Conservation (phyloP, 2,329 filamentous ascomycete species). For the Triangularia setosa region DNA sequence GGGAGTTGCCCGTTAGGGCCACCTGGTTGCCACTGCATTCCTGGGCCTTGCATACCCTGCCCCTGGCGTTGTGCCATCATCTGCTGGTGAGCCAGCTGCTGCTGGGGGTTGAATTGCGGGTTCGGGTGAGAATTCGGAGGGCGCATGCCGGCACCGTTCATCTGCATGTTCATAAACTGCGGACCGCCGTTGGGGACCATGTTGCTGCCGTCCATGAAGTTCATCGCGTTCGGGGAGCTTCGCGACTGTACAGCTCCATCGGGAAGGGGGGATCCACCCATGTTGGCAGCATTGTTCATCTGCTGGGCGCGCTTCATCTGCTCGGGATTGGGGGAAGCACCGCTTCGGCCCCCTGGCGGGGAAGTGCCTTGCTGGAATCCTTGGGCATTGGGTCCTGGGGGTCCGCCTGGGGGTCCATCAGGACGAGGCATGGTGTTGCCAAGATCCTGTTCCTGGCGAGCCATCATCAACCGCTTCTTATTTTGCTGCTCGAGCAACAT, state of each 20-base stretch:
- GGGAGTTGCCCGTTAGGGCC: slow-evolving; percentile 42
- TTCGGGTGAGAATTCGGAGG: slow-evolving; percentile 64
- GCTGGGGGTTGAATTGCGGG: slow-evolving; percentile 52
- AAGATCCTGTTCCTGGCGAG: slow-evolving; percentile 71
- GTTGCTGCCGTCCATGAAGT: slow-evolving; percentile 56
- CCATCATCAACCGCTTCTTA: slow-evolving; percentile 81
- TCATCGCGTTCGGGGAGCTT: slow-evolving; percentile 59
- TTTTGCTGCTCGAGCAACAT: slow-evolving; percentile 86
- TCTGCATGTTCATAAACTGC: slow-evolving; percentile 61
- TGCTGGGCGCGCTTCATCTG: slow-evolving; percentile 76
- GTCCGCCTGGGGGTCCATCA: slow-evolving; percentile 50
- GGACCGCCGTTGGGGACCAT: slow-evolving; percentile 56
- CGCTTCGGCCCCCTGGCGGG: slow-evolving; percentile 63
- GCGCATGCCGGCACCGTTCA: slow-evolving; percentile 59
- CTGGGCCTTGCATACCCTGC: slow-evolving; percentile 33
- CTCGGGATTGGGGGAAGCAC: slow-evolving; percentile 74
- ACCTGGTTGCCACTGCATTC: slow-evolving; percentile 44
- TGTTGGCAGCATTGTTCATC: slow-evolving; percentile 61
- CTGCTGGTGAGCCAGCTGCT: slow-evolving; percentile 62
- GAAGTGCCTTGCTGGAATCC: slow-evolving; percentile 66
- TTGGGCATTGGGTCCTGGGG: slow-evolving; percentile 56
- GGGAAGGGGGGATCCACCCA: slow-evolving; percentile 67
- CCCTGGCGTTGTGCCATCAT: slow-evolving; percentile 48
- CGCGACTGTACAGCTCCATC: slow-evolving; percentile 61
- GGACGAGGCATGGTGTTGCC: slow-evolving; percentile 46